Conservation (phyloP, 2,329 filamentous ascomycete genomes). For the Aspergillus fischeri region DNA sequence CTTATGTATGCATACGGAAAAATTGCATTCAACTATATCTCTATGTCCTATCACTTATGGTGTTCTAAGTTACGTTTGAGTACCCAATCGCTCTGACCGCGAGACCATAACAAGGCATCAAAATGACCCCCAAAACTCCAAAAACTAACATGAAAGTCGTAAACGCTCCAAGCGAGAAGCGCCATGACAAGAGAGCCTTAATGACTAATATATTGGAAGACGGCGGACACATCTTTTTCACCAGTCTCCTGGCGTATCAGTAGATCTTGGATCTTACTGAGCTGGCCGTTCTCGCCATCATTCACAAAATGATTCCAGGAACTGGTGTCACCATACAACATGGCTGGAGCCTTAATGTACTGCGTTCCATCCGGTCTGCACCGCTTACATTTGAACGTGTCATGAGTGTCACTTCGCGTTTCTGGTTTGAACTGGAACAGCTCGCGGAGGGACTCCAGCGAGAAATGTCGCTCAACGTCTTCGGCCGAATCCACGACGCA, state of each 20-base stretch:
- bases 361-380: constrained; percentile 86
- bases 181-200: constrained; percentile 28
- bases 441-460: constrained; percentile 82
- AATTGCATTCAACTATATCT: neutral
- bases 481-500: constrained; percentile 96
- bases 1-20: neutral
- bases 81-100: neutral
- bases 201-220: constrained; percentile 99
- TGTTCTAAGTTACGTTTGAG: neutral
- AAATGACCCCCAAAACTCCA: neutral
- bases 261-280: constrained; percentile 85
- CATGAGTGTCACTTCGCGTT: constrained; percentile 90
- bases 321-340: constrained; percentile 96
- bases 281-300: constrained; percentile 58
- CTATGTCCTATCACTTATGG: neutral
- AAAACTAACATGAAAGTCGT: neutral
- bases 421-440: constrained; percentile 86
- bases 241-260: constrained; percentile 79
- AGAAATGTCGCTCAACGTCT: constrained; percentile 96
- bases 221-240: constrained; percentile 78
- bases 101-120: neutral
- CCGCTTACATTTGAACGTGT: constrained; percentile 97
- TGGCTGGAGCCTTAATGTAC: constrained; percentile 82
- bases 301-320: constrained; percentile 99
- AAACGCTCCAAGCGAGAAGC: neutral